Evolutionary conservation across 1,284 basidiomycete genomes (phyloP).

Genomic region (Schizophyllum commune): DNA sequence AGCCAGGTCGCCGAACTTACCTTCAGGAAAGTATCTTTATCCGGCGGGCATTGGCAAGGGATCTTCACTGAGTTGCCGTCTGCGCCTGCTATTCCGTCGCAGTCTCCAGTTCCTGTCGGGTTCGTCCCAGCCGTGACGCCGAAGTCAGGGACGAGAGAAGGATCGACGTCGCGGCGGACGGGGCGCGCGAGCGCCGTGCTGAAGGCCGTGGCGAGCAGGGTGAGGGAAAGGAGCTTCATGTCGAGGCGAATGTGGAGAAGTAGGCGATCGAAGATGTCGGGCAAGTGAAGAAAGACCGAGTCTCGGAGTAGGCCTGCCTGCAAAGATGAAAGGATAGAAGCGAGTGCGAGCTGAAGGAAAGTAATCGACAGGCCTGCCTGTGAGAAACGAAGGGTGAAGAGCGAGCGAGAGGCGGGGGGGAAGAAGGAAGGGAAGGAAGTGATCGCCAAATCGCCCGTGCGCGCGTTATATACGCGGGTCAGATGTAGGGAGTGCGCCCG

Average conservation of each 20-base stretch:
- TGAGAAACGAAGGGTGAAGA: not conserved
- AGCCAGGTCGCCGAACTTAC: too few relatives aligned
- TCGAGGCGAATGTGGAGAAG: too few relatives aligned
- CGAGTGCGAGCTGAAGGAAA: not conserved
- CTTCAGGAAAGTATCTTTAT: not conserved
- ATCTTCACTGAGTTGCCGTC: not conserved
- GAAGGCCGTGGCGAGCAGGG: not conserved
- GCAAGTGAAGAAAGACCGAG: too few relatives aligned
- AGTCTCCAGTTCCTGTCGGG: constrained; percentile 3
- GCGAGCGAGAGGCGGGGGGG: not conserved
- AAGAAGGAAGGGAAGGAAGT: not conserved
- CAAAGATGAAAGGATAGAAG: not conserved
- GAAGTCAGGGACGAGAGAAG: not conserved
- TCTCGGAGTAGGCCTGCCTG: not conserved
- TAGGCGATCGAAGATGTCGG: too few relatives aligned
- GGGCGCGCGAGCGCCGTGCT: not conserved
- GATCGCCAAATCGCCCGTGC: not conserved
- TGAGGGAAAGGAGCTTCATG: not conserved
- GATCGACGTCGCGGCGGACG: constrained; percentile 1
- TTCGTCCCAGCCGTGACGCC: not conserved
- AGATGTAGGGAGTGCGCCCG: too few relatives aligned
- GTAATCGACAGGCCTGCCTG: not conserved
- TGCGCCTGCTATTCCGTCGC: not conserved
- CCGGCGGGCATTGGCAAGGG: constrained; percentile 2
- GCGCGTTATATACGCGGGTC: not conserved